These are phyloP conservation scores for Cordyceps tenuipes DNA, from an alignment of 2,329 filamentous ascomycete species.

Conservation along the genomic window DNA sequence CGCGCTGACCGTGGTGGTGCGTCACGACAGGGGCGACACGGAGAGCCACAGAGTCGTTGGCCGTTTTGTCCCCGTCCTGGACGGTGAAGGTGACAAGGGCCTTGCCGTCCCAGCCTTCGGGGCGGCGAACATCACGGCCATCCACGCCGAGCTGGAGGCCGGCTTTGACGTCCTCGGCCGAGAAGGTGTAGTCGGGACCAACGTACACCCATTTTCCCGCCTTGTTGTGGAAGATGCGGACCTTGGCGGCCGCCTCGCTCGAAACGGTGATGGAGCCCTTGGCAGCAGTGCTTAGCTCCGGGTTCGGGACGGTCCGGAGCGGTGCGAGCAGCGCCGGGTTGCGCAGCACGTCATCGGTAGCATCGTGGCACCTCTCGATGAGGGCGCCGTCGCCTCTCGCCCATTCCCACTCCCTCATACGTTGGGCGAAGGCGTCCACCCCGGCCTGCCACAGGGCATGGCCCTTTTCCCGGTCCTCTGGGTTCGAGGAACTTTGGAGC, in stretches of 20 bases:
- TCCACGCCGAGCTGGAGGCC: constrained; percentile 28
- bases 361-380: constrained; percentile 24
- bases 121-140: constrained; percentile 21
- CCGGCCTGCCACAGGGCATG: no score
- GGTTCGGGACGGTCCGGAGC: constrained; percentile 22
- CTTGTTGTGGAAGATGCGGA: constrained; percentile 22
- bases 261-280: constrained; percentile 15
- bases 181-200: constrained; percentile 20
- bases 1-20: constrained; percentile 27
- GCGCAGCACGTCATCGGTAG: constrained; percentile 24
- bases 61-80: constrained; percentile 14
- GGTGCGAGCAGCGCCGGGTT: constrained; percentile 24
- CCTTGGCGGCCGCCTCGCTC: constrained; percentile 12
- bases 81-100: constrained; percentile 23
- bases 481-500: no score
- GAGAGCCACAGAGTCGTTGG: constrained; percentile 22
- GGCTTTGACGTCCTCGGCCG: constrained; percentile 17
- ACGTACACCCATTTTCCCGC: constrained; percentile 20
- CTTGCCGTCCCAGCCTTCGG: constrained; percentile 20
- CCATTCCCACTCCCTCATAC: no score
- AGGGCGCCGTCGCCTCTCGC: no score
- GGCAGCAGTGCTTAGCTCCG: constrained; percentile 10
- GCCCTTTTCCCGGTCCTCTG: no score
- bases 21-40: constrained; percentile 27
- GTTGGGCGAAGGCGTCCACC: no score